A percentile compares a stretch with the other conserved stretches of the same genome.
phyloP scores from a whole-genome alignment of 2,329 filamentous ascomycete species.

The Beauveria rudraprayagi region DNA sequence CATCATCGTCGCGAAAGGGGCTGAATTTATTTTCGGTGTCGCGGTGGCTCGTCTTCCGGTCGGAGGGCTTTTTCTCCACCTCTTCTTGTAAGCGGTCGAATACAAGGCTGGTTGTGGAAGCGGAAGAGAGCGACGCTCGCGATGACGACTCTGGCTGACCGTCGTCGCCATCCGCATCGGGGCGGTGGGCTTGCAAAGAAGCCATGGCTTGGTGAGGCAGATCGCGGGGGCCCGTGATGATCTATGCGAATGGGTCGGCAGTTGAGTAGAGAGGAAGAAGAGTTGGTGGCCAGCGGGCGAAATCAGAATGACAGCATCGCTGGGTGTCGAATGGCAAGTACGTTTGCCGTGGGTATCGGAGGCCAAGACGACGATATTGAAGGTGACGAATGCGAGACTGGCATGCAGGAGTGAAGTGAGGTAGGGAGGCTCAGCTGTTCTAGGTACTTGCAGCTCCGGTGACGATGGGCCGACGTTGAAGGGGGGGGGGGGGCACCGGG shows the following conservation, averaged over 20 bases:
- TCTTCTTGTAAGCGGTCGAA: slow-evolving; percentile 67
- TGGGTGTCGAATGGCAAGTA: not conserved
- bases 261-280: not conserved
- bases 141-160: slow-evolving; percentile 28
- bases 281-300: not conserved
- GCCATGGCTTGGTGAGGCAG: slow-evolving; percentile 1
- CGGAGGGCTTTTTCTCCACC: slow-evolving; percentile 25
- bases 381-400: slow-evolving; percentile 6
- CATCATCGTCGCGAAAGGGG: slow-evolving; percentile 23
- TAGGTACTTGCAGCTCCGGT: too few species aligned
- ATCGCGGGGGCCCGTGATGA: not conserved
- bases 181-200: not conserved
- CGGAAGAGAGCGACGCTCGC: slow-evolving; percentile 59
- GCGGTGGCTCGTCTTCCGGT: slow-evolving; percentile 9
- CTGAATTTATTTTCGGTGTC: slow-evolving; percentile 33
- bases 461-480: not conserved
- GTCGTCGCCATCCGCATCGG: not conserved
- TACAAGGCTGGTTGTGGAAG: slow-evolving; percentile 76
- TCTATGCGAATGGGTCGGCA: not conserved
- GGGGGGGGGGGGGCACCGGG: slow-evolving; percentile 33
- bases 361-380: not conserved
- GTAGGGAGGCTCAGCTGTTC: not conserved
- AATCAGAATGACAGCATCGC: slow-evolving; percentile 2
- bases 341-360: not conserved
- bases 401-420: not conserved